Evolutionary conservation across 1,139 yeast species (phyloP).

Genomic region (Taphrina populina): DNA sequence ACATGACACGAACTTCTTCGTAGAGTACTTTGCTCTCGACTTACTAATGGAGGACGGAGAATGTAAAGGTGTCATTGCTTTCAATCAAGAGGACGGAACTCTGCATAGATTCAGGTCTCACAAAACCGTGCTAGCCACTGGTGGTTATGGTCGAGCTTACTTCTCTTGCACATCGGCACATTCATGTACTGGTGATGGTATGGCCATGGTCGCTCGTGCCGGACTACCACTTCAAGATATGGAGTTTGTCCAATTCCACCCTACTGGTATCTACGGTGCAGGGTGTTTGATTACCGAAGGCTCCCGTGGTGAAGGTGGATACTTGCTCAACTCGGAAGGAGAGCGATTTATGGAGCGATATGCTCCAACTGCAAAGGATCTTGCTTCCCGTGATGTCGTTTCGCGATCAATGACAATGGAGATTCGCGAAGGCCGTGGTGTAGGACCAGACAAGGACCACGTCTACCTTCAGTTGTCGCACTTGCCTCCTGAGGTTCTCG

Average conservation of each 20-base stretch:
- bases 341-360: slow-evolving; percentile 99
- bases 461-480: slow-evolving; percentile 92
- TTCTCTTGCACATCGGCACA: slow-evolving; percentile 99
- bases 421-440: slow-evolving; percentile 98
- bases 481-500: slow-evolving; percentile 84
- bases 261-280: slow-evolving; percentile 98
- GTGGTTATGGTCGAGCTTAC: slow-evolving; percentile 98
- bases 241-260: slow-evolving; percentile 98
- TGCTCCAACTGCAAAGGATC: slow-evolving; percentile 97
- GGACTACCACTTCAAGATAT: slow-evolving; percentile 96
- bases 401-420: slow-evolving; percentile 98
- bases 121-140: slow-evolving; percentile 94
- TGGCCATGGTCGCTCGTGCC: slow-evolving; percentile 97
- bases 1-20: slow-evolving; percentile 96
- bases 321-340: slow-evolving; percentile 92
- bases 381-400: slow-evolving; percentile 97
- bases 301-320: slow-evolving; percentile 99
- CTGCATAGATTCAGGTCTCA: slow-evolving; percentile 96
- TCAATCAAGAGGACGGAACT: slow-evolving; percentile 98
- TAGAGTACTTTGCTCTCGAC: slow-evolving; percentile 95
- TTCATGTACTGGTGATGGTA: slow-evolving; percentile 99
- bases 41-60: slow-evolving; percentile 92
- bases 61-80: slow-evolving; percentile 95
- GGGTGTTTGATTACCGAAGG: slow-evolving; percentile 99
- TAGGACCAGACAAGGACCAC: slow-evolving; percentile 94